A percentile compares a stretch with the other conserved stretches of the same genome.
Conservation (phyloP, 495 filamentous ascomycete species). For the Staphylotrichum longicolle region DNA sequence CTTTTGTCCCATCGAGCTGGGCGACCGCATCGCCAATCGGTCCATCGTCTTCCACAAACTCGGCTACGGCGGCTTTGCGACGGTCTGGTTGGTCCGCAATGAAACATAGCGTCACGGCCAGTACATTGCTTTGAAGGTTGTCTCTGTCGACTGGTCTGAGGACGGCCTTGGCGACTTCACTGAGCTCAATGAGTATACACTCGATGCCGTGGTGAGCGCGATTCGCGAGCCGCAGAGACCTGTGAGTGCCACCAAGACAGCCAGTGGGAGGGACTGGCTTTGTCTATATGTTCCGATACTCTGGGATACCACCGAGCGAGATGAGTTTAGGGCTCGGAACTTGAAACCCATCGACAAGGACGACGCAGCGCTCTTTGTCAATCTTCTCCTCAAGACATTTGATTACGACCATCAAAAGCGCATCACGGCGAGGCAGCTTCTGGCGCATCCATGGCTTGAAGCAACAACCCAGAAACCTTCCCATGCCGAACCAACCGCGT, state of each 20-base stretch:
- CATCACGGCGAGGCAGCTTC: conserved; percentile 8
- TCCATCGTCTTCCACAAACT: conserved; percentile 17
- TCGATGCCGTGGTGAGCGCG: background rate
- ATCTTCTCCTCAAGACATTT: conserved; percentile 10
- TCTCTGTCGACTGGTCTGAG: background rate
- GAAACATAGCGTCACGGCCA: conserved; percentile 8
- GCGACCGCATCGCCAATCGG: conserved; percentile 22
- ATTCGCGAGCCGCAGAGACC: conserved; percentile 5
- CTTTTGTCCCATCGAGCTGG: conserved; percentile 12
- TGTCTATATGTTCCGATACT: background rate
- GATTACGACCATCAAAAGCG: conserved; percentile 8
- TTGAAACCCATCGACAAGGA: conserved; percentile 7
- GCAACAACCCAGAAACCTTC: background rate
- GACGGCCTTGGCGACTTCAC: conserved; percentile 3
- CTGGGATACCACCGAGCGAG: background rate
- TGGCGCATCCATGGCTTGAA: conserved; percentile 10
- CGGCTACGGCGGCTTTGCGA: conserved; percentile 11
- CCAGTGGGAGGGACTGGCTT: conserved; percentile 6
- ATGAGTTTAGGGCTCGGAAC: conserved; percentile 1
- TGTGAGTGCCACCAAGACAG: background rate
- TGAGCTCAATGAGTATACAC: background rate
- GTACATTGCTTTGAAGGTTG: conserved; percentile 13
- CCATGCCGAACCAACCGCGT: background rate
- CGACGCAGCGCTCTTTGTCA: conserved; percentile 9
- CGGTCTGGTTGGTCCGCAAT: conserved; percentile 12